Conservation (phyloP, 2,329 filamentous ascomycete genomes). For the Pyrenophora teres region DNA sequence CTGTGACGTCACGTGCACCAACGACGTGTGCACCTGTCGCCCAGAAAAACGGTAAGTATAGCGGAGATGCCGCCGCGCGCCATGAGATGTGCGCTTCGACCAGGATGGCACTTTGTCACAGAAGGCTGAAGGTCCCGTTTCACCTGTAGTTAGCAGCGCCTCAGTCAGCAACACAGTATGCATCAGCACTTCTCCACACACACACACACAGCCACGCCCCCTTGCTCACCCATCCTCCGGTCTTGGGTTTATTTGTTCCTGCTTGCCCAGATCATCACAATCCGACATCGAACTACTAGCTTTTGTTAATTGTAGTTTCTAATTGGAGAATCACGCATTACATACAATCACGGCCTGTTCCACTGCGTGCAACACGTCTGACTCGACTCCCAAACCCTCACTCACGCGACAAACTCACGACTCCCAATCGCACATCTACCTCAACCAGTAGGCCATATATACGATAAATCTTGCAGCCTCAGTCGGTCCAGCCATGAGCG, state of each 20-base stretch:
- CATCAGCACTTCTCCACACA: constrained; percentile 4
- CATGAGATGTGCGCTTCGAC: no score
- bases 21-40: no score
- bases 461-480: not conserved
- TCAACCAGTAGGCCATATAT: not conserved
- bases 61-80: no score
- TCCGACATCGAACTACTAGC: no score
- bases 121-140: constrained; percentile 6
- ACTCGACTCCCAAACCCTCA: no score
- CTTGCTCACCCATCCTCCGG: no score
- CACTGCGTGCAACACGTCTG: no score
- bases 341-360: no score
- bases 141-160: constrained; percentile 8
- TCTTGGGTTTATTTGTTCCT: not conserved
- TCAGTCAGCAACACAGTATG: constrained; percentile 17
- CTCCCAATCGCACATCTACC: no score
- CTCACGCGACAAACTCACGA: no score
- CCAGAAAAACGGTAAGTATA: not conserved
- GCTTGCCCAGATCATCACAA: not conserved
- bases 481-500: constrained; percentile 19
- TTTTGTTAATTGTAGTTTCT: constrained; percentile 9
- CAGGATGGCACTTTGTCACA: no score
- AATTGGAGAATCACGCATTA: not conserved
- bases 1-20: no score
- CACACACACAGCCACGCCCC: constrained; percentile 5